Conservation (phyloP, 2,329 filamentous ascomycete genomes). For the Raffaelea deltoideospora region DNA sequence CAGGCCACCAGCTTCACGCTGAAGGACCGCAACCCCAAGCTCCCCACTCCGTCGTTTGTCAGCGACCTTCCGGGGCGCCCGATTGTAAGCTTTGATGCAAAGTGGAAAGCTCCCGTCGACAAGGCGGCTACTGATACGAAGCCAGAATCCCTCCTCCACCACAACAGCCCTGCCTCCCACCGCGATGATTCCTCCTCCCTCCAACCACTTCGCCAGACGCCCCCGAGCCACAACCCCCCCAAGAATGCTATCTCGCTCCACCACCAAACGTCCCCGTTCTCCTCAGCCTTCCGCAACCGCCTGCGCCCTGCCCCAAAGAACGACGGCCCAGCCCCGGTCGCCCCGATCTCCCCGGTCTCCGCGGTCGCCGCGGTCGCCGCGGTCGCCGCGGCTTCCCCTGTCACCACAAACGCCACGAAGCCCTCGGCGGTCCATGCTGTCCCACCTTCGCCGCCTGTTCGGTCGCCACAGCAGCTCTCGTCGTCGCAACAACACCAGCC, state of each 20-base stretch:
- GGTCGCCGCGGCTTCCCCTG: no score
- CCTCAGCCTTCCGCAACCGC: no score
- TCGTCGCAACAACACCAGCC: conserved; percentile 3
- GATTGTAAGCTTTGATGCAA: conserved; percentile 90
- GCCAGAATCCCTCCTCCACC: conserved; percentile 21
- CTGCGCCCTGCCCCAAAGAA: no score
- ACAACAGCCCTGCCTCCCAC: no score
- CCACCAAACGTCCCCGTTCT: no score
- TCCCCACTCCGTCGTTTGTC: conserved; percentile 80
- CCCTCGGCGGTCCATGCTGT: conserved; percentile 34
- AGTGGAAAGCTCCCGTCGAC: conserved; percentile 51
- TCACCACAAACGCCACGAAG: no score
- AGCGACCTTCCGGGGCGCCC: conserved; percentile 81
- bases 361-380: no score
- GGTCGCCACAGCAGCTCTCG: conserved; percentile 15
- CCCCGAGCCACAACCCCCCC: no score
- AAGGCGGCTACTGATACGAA: conserved; percentile 58
- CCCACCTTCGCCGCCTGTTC: conserved; percentile 34
- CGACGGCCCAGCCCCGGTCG: conserved; percentile 16
- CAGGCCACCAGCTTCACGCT: conserved; percentile 80
- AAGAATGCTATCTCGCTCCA: no score
- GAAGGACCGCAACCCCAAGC: conserved; percentile 70
- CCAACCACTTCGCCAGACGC: no score
- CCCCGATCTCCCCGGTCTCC: background rate
- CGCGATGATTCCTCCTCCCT: no score